Evolutionary conservation across 805 yeast species (phyloP).

Genomic region (Vanderwaltozyma tropicalis): DNA sequence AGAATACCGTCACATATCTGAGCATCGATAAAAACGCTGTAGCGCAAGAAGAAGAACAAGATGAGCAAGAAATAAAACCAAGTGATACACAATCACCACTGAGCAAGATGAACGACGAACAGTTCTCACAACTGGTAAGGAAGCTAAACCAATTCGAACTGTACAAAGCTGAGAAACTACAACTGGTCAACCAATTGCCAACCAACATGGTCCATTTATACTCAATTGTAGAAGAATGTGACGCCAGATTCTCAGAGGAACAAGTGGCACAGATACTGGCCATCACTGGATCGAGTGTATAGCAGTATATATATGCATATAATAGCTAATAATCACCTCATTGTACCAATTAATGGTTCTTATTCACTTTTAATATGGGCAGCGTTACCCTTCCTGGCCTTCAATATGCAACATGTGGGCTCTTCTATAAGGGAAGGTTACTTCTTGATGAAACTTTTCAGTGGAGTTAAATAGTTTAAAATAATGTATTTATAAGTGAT

Average conservation of each 20-base stretch:
- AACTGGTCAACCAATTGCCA: slow-evolving; percentile 74
- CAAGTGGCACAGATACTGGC: slow-evolving; percentile 48
- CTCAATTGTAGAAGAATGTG: slow-evolving; percentile 86
- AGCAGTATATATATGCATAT: too few relatives aligned
- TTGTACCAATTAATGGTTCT: too few relatives aligned
- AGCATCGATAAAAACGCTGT: slow-evolving; percentile 12
- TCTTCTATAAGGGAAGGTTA: too few relatives aligned
- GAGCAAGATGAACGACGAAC: slow-evolving; percentile 21
- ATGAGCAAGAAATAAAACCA: slow-evolving; percentile 5
- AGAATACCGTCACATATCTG: slow-evolving; percentile 25
- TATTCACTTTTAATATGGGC: too few relatives aligned
- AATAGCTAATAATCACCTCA: too few relatives aligned
- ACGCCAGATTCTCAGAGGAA: slow-evolving; percentile 65
- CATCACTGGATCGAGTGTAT: neutral
- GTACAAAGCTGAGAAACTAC: slow-evolving; percentile 76
- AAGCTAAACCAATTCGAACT: slow-evolving; percentile 36
- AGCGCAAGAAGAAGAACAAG: slow-evolving; percentile 13
- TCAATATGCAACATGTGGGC: too few relatives aligned
- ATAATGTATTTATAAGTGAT: too few relatives aligned
- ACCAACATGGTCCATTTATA: slow-evolving; percentile 67
- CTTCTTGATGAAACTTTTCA: too few relatives aligned
- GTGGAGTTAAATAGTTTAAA: too few relatives aligned
- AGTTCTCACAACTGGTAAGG: slow-evolving; percentile 23
- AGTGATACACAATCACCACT: slow-evolving; percentile 17
- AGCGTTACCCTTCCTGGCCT: too few relatives aligned